Conservation (phyloP, 495 filamentous ascomycete species). For the Talaromyces trachyspermus region DNA sequence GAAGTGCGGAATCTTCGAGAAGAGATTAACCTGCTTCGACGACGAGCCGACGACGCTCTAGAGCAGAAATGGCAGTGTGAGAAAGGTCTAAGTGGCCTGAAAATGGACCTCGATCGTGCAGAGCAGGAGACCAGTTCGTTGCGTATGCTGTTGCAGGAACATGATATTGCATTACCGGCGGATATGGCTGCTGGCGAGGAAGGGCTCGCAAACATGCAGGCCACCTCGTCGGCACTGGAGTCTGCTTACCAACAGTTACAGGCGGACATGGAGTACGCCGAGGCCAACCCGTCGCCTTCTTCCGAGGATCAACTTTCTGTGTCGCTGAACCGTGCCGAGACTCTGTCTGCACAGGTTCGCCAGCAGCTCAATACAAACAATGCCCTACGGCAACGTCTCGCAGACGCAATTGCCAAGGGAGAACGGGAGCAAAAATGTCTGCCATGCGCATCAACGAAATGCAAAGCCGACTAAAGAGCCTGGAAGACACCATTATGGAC, state of each 20-base stretch:
- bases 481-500: slow-evolving; percentile 76
- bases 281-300: slow-evolving; percentile 55
- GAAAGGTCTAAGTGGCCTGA: slow-evolving; percentile 82
- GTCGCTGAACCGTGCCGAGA: slow-evolving; percentile 68
- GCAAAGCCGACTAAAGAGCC: slow-evolving; percentile 65
- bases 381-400: slow-evolving; percentile 69
- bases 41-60: slow-evolving; percentile 89
- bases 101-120: slow-evolving; percentile 95
- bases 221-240: slow-evolving; percentile 67
- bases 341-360: slow-evolving; percentile 66
- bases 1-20: slow-evolving; percentile 73
- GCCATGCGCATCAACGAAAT: slow-evolving; percentile 73
- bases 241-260: slow-evolving; percentile 75
- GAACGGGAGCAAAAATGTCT: slow-evolving; percentile 77
- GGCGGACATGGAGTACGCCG: slow-evolving; percentile 64
- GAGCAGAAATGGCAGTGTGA: slow-evolving; percentile 96
- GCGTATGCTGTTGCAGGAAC: slow-evolving; percentile 72
- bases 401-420: slow-evolving; percentile 75
- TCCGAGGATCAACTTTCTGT: slow-evolving; percentile 58
- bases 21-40: slow-evolving; percentile 78
- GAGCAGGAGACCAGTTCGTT: slow-evolving; percentile 85
- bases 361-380: slow-evolving; percentile 71
- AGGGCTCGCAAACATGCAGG: slow-evolving; percentile 42
- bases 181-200: slow-evolving; percentile 31
- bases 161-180: slow-evolving; percentile 67